A percentile compares a stretch with the other conserved stretches of the same genome.
Evolutionary conservation across 345 rosid genomes (phyloP).

Genomic region (Acer yangbiense): DNA sequence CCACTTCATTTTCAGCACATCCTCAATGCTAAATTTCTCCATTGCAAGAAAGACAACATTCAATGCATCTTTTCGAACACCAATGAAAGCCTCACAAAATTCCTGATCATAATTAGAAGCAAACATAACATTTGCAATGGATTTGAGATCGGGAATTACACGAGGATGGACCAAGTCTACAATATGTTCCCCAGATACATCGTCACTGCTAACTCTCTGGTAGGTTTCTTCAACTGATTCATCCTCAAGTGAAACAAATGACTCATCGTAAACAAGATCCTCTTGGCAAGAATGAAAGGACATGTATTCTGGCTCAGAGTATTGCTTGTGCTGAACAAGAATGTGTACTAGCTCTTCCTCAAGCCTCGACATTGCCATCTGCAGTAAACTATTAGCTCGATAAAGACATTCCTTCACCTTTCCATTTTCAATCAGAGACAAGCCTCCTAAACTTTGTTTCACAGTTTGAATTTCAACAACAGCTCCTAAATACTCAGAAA

Average conservation of each 20-base stretch:
- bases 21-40: slow-evolving; percentile 58
- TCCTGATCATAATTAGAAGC: slow-evolving; percentile 52
- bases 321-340: slow-evolving; percentile 44
- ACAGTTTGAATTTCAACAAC: slow-evolving; percentile 47
- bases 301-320: slow-evolving; percentile 37
- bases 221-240: slow-evolving; percentile 38
- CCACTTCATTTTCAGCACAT: slow-evolving; percentile 61
- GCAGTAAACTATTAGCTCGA: slow-evolving; percentile 48
- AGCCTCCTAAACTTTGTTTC: slow-evolving; percentile 32
- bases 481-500: slow-evolving; percentile 54
- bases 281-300: slow-evolving; percentile 39
- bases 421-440: slow-evolving; percentile 30
- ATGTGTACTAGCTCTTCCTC: slow-evolving; percentile 66
- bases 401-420: slow-evolving; percentile 48
- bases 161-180: slow-evolving; percentile 55
- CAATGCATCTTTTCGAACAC: slow-evolving; percentile 55
- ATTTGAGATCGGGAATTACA: slow-evolving; percentile 54
- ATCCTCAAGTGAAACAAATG: slow-evolving; percentile 61
- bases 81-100: slow-evolving; percentile 52
- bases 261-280: slow-evolving; percentile 53
- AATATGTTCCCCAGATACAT: slow-evolving; percentile 24
- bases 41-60: slow-evolving; percentile 47
- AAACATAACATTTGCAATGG: slow-evolving; percentile 72
- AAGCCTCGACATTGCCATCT: slow-evolving; percentile 79
- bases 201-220: slow-evolving; percentile 23